A percentile compares a stretch with the other conserved stretches of the same genome.
These are phyloP conservation scores for Lichina pygmaea DNA, from an alignment of 495 filamentous ascomycete species.

Conservation along the genomic window DNA sequence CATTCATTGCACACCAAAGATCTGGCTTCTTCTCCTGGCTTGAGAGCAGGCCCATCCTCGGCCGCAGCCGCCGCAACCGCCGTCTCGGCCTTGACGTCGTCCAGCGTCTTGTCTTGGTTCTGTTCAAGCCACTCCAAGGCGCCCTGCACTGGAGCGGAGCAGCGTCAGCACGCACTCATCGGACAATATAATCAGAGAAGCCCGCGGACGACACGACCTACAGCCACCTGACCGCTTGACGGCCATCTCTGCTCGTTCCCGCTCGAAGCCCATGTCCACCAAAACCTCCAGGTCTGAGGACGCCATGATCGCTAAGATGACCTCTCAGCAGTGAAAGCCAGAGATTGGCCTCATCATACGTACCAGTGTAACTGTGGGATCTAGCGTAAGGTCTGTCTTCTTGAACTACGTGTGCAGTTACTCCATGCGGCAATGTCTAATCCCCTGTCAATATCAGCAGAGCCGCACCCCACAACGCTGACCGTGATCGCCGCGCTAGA, in stretches of 20 bases:
- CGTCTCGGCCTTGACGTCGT: slow-evolving; percentile 33
- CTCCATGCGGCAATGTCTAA: too few relatives aligned
- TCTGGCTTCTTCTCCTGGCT: slow-evolving; percentile 32
- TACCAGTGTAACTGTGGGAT: too few relatives aligned
- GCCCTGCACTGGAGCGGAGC: slow-evolving; percentile 34
- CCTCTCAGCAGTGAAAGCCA: too few relatives aligned
- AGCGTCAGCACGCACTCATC: not conserved
- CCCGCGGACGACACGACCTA: slow-evolving; percentile 16
- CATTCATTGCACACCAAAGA: slow-evolving; percentile 76
- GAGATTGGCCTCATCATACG: too few relatives aligned
- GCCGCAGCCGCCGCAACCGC: slow-evolving; percentile 8
- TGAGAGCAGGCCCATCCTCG: slow-evolving; percentile 22
- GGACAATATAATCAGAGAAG: not conserved
- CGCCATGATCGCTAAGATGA: slow-evolving; percentile 18
- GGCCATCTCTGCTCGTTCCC: slow-evolving; percentile 51
- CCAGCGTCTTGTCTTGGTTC: slow-evolving; percentile 58
- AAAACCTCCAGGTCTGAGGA: slow-evolving; percentile 51
- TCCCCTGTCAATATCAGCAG: too few relatives aligned
- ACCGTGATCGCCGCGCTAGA: too few relatives aligned
- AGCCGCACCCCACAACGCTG: too few relatives aligned
- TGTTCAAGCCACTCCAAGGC: slow-evolving; percentile 85
- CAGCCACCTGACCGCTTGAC: slow-evolving; percentile 49
- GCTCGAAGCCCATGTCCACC: slow-evolving; percentile 86
- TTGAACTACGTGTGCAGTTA: too few relatives aligned
- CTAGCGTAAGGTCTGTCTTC: too few relatives aligned